Base-by-base conservation (phyloP, 2,329 filamentous ascomycete genomes). In the Aspergillus vadensis region DNA sequence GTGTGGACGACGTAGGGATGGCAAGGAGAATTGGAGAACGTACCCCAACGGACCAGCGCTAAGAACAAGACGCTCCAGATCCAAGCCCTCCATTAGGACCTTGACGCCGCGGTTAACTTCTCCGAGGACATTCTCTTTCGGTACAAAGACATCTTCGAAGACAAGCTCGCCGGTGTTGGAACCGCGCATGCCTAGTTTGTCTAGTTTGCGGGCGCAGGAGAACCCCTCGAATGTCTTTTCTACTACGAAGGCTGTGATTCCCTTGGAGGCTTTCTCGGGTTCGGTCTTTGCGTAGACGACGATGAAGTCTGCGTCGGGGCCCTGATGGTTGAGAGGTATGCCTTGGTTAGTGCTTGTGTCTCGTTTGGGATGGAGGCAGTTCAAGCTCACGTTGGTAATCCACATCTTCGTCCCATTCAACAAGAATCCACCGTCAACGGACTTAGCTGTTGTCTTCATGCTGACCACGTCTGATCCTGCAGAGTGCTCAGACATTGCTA, bases 141-240 rank as follows among this genome's bases (percentile, higher is more conserved):
- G 92, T 6, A 98, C 92, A 72, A 97, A 97, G 60, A 97, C 92
- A 66, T 89, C 83, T 64, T 97, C 92, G 68, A 98, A 96, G 58
- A 94, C 85, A 23, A 98, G 85, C 77, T 98, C 95, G 70, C 95
- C 95, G 0, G 95, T 98, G 79, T 97, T 97, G 68, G 91, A 95
- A 61, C 95, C 95, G 59, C 95, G 87, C 95, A 99, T 99, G 67
- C 95, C 95, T 77, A 99, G 89, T 81, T 99, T 98, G 82, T 98
- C 94, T 17, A 98, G 87, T 79, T 98, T 98, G 63, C 91, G 85
- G 6, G 92, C 88, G 70, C 92, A 93, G 64, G 87, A 90, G 81
- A 97, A 98, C 47, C 95, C 94, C 39, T 86, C 79, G 38, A 84
- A 81, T 9, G 76, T 70, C 57, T 82, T 83, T 68, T 96, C 89